These are phyloP conservation scores for Vigna reflexopilosa DNA, from an alignment of 306 rosid genomes.

Conservation along the genomic window DNA sequence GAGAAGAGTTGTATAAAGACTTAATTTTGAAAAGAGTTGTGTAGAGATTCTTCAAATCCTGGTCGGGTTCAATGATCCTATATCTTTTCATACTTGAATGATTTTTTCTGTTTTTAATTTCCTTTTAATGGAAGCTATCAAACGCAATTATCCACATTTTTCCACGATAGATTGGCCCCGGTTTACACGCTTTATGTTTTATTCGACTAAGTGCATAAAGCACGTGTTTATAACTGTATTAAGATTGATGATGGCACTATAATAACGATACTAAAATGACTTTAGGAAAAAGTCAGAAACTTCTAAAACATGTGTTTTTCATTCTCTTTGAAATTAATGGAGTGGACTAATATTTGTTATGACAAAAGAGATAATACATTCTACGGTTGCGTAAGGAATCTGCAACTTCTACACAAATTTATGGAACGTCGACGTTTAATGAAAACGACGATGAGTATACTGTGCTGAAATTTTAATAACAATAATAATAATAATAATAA, in stretches of 20 bases:
- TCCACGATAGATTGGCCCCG: not conserved
- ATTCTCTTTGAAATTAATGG: not conserved
- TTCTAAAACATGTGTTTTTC: not conserved
- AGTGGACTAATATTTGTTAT: not conserved
- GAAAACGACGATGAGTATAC: not conserved
- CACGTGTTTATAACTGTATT: constrained; percentile 5
- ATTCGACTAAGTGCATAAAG: not conserved
- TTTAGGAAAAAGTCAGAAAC: not conserved
- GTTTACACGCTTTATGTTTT: not conserved
- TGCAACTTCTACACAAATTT: not conserved
- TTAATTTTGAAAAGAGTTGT: too few relatives aligned
- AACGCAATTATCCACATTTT: not conserved
- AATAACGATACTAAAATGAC: not conserved
- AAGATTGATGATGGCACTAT: not conserved
- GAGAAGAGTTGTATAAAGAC: not conserved
- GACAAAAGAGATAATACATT: not conserved
- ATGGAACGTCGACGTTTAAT: not conserved
- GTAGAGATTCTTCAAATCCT: not conserved
- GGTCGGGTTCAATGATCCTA: not conserved
- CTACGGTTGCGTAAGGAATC: constrained; percentile 18
- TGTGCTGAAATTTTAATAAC: too few relatives aligned
- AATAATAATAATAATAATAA: too few relatives aligned
- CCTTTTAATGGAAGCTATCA: not conserved
- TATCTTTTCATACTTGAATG: not conserved
- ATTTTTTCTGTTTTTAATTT: not conserved